Conservation (phyloP, 768 basidiomycete species). For the Sporobolomyces pararoseus region DNA sequence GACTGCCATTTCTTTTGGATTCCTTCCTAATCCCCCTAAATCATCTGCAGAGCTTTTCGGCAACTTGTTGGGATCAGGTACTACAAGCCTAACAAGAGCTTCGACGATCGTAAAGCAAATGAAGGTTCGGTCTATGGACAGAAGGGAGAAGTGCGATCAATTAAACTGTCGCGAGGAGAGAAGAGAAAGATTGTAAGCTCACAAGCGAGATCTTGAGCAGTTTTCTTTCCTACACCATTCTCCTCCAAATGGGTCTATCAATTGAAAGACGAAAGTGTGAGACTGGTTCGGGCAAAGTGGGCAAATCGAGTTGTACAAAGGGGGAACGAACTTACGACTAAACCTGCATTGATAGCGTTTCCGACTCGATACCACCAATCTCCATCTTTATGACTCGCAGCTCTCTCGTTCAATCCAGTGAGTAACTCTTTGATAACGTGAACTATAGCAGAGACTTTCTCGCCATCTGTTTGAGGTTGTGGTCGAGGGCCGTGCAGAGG, state of each 20-base stretch:
- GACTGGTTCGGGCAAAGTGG: too few relatives aligned
- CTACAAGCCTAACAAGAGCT: neutral
- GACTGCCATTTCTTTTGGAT: neutral
- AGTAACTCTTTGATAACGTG: neutral
- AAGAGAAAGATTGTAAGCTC: neutral
- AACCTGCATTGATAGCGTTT: neutral
- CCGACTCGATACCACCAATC: constrained; percentile 5
- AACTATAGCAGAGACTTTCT: neutral
- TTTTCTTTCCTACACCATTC: neutral
- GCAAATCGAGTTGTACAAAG: too few relatives aligned
- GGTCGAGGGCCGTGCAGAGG: constrained; percentile 3
- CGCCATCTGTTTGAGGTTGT: neutral
- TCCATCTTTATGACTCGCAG: neutral
- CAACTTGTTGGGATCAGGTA: neutral
- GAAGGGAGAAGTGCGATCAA: neutral
- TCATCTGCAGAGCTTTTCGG: constrained; percentile 13
- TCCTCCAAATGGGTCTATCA: neutral
- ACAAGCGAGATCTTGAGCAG: constrained; percentile 3
- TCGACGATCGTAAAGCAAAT: neutral
- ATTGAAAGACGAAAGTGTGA: neutral
- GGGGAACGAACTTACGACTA: neutral
- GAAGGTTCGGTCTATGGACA: neutral
- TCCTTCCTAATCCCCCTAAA: neutral
- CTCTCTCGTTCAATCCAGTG: neutral
- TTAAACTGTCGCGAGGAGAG: neutral